Evolutionary conservation across 306 rosid species (phyloP).

Genomic region (Glycine tomentella): DNA sequence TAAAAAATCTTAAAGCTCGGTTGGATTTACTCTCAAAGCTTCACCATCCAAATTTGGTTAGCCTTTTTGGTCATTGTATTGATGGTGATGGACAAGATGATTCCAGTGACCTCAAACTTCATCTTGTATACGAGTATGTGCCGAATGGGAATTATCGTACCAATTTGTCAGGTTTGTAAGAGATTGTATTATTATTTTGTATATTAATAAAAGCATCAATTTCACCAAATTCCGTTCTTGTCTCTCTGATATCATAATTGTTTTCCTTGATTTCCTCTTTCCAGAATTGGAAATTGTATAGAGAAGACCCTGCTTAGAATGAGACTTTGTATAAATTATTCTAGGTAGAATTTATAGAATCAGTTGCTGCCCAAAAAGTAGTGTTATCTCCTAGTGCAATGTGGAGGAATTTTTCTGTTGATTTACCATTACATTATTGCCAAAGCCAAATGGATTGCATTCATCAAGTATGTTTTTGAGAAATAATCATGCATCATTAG

Average conservation of each 20-base stretch:
- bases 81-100: conserved; percentile 66
- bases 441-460: neutral
- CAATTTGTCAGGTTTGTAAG: conserved; percentile 69
- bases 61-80: conserved; percentile 84
- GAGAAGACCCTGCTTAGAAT: neutral
- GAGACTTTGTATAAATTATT: neutral
- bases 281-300: conserved; percentile 2
- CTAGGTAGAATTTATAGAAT: neutral
- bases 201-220: neutral
- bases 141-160: conserved; percentile 66
- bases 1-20: conserved; percentile 69
- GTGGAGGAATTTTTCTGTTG: neutral
- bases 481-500: conserved; percentile 14
- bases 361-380: neutral
- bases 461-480: neutral
- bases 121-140: conserved; percentile 76
- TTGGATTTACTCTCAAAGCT: conserved; percentile 86
- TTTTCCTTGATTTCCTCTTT: neutral
- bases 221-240: neutral
- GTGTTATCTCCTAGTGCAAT: neutral
- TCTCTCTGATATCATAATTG: conserved; percentile 5
- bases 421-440: conserved; percentile 3
- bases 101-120: conserved; percentile 57
- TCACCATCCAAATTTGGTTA: conserved; percentile 89
- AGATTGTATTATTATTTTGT: neutral